phyloP scores from a whole-genome alignment of 768 basidiomycete genomes.

The Collybiopsis luxurians region DNA sequence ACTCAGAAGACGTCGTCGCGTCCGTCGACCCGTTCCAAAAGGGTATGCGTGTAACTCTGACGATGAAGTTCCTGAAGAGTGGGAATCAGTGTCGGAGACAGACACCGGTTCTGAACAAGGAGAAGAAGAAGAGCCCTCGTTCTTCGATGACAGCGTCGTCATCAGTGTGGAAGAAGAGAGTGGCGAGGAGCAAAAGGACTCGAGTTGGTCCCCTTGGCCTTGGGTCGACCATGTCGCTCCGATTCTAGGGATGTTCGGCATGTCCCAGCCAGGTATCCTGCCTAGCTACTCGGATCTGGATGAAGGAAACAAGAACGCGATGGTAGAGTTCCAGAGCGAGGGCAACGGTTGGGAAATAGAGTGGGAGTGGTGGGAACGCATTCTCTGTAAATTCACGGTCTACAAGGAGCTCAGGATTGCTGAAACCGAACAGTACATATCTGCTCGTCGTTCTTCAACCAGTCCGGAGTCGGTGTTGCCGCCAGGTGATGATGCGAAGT shows the following conservation, averaged over 20 bases:
- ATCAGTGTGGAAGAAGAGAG: neutral
- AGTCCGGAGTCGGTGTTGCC: neutral
- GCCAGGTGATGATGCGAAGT: conserved; percentile 12
- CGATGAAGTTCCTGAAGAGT: conserved; percentile 13
- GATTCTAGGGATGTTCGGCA: neutral
- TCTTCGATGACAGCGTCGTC: no score
- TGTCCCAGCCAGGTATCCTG: conserved; percentile 1
- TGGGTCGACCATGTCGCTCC: neutral
- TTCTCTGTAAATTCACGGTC: conserved; percentile 50
- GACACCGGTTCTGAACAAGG: conserved; percentile 19
- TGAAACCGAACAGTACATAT: neutral
- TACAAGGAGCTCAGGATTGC: conserved; percentile 53
- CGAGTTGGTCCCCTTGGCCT: neutral
- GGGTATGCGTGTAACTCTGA: conserved; percentile 45
- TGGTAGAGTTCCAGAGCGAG: neutral
- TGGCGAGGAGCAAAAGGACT: neutral
- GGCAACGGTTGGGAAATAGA: conserved; percentile 3
- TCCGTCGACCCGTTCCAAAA: conserved; percentile 22
- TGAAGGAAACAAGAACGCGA: neutral
- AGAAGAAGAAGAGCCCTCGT: no score
- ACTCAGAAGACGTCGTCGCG: conserved; percentile 17
- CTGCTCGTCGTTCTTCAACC: neutral
- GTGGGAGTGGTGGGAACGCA: conserved; percentile 35
- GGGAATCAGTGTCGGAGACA: conserved; percentile 11
- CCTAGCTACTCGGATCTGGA: neutral